A percentile compares a stretch with the other conserved stretches of the same genome.
Evolutionary conservation across 176 grass and related monocot species (phyloP).

Genomic region (Guadua angustifolia): DNA sequence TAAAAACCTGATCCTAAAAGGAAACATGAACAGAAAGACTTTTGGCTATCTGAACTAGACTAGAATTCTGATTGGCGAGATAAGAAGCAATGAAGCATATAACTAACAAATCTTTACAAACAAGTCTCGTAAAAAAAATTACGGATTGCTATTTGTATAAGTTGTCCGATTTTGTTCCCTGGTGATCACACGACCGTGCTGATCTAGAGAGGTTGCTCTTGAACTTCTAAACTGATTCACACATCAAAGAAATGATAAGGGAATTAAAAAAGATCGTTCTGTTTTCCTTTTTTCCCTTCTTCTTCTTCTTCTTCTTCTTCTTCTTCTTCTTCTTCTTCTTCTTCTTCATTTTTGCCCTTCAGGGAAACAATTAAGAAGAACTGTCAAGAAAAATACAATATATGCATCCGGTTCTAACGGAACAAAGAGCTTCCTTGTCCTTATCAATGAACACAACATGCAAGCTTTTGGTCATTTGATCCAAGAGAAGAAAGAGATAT

Average conservation of each 20-base stretch:
- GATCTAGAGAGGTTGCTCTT: too few species aligned
- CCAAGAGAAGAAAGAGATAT: constrained; percentile 10
- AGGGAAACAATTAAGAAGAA: background rate
- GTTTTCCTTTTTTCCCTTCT: too few species aligned
- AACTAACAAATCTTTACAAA: background rate
- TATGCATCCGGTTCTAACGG: background rate
- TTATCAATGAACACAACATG: constrained; percentile 14
- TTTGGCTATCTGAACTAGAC: background rate
- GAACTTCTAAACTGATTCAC: too few species aligned
- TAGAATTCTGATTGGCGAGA: background rate
- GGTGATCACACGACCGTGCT: too few species aligned
- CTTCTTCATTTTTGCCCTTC: background rate
- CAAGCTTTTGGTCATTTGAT: constrained; percentile 39
- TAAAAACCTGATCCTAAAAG: background rate
- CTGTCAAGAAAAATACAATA: background rate
- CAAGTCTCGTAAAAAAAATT: background rate
- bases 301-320: too few species aligned
- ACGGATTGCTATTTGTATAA: too few species aligned
- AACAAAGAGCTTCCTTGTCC: constrained; percentile 29
- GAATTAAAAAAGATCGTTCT: too few species aligned
- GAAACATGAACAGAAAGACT: background rate
- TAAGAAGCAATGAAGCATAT: background rate
- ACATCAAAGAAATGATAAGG: too few species aligned
- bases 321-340: too few species aligned
- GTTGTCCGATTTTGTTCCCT: too few species aligned